Evolutionary conservation across 306 rosid genomes (phyloP).

Genomic region (Dalbergia cochinchinensis): DNA sequence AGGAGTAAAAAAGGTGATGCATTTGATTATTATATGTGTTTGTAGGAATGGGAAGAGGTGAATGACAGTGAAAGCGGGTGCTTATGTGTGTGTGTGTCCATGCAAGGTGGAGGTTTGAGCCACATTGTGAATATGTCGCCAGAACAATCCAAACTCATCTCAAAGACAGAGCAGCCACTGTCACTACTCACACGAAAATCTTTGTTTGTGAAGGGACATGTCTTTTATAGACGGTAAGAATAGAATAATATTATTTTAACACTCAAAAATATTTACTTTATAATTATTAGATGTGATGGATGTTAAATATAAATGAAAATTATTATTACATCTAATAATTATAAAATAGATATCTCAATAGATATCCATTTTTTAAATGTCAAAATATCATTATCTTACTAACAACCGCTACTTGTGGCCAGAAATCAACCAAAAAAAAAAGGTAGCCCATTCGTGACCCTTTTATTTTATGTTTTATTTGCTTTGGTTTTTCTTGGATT

Average conservation of each 20-base stretch:
- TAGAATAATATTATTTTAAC: too few relatives aligned
- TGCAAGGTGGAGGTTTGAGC: conserved; percentile 44
- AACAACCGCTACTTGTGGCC: conserved; percentile 55
- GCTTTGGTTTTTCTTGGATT: not conserved
- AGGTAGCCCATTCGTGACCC: conserved; percentile 24
- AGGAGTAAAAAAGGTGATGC: not conserved
- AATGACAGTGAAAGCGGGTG: conserved; percentile 35
- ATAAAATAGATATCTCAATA: too few relatives aligned
- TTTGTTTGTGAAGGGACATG: conserved; percentile 34
- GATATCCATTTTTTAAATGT: too few relatives aligned
- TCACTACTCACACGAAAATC: conserved; percentile 52
- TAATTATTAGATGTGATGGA: too few relatives aligned
- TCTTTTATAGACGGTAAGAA: conserved; percentile 53
- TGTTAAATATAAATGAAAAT: too few relatives aligned
- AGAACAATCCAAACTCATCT: conserved; percentile 23
- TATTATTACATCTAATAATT: too few relatives aligned
- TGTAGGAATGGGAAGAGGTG: conserved; percentile 36
- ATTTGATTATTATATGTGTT: conserved; percentile 25
- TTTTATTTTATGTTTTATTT: conserved; percentile 14
- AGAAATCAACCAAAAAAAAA: conserved; percentile 48
- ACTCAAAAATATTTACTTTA: too few relatives aligned
- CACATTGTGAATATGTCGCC: conserved; percentile 31
- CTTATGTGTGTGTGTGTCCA: not conserved
- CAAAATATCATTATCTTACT: too few relatives aligned
- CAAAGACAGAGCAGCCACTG: conserved; percentile 13